Evolutionary conservation across 768 basidiomycete genomes (phyloP), one percentile per base, ranked within the genome.

Genomic region (Nidularia pulvinata): DNA sequence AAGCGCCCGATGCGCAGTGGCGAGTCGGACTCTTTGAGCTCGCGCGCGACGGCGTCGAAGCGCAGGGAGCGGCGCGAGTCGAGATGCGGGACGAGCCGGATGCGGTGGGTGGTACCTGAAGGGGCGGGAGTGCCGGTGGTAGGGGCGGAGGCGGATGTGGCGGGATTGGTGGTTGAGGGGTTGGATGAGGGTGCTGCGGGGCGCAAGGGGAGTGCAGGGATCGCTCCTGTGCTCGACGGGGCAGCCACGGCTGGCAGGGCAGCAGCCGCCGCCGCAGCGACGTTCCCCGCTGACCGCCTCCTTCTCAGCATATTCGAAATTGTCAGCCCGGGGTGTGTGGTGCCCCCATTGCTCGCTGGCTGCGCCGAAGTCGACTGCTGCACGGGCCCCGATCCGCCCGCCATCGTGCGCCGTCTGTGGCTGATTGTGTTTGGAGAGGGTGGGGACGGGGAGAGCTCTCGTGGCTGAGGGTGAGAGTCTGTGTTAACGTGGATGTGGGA

Each of bases 81-180:
- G 63, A 98, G 85, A 64, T 98, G 93, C 10, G 96, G 96, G 7
- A 98, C 96, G 50, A 99, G 87, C 14, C 95, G 89, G 64, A 98
- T 92, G 57, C 92, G 89, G 63, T 91, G 88, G 4, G 57, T 51
- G 42, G 59, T 32, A 22, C 57, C 51, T 32, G 57, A 46, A 47
- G 50, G 57, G 3, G 61, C 22, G 6, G 52, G 47, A 39, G n/a
- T 39, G 37, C n/a, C 37, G 57, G 45, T 47, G 60, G 35, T 35
- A 52, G 46, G 37, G 59, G 48, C 22, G 55, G 54, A 39, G 11
- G 59, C 58, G 30, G 65, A 49, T 53, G 64, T 16, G 65, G 58
- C n/a, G 68, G 37, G 7, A 39, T n/a, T 39, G 37, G 37, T 39
- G 37, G 37, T 9, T 39, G 37, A 39, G n/a, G 37, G 9, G 37